phyloP scores from a whole-genome alignment of 805 yeast species.

The Saturnispora bothae region DNA sequence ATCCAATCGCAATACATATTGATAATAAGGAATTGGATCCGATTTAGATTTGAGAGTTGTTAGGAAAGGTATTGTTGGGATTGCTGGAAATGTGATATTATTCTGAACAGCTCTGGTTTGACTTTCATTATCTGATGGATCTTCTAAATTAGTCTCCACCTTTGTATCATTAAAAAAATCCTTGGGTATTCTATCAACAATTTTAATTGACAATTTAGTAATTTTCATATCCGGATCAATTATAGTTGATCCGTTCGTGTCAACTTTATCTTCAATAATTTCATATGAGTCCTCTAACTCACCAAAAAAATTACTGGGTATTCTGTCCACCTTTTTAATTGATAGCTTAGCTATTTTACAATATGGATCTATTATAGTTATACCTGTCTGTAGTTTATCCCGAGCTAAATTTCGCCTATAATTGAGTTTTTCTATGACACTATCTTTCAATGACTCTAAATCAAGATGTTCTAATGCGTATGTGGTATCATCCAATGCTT shows the following conservation, averaged over 20 bases:
- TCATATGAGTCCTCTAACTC: neutral
- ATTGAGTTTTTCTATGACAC: conserved; percentile 5
- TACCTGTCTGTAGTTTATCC: neutral
- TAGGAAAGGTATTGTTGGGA: conserved; percentile 38
- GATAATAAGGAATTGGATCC: conserved; percentile 24
- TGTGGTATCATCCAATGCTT: conserved; percentile 12
- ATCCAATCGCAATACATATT: conserved; percentile 27
- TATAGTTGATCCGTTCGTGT: neutral
- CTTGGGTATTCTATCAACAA: neutral
- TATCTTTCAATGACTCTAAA: neutral
- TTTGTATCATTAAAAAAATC: neutral
- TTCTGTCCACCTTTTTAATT: conserved; percentile 14
- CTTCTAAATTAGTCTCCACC: neutral
- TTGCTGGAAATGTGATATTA: conserved; percentile 29
- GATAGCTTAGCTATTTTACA: conserved; percentile 2
- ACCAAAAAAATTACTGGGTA: conserved; percentile 15
- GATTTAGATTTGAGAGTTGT: conserved; percentile 26
- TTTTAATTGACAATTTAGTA: neutral
- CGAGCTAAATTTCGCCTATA: conserved; percentile 2
- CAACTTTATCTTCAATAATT: neutral
- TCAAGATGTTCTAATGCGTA: neutral
- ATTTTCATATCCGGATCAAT: neutral
- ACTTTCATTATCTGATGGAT: neutral
- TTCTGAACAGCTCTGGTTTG: neutral
- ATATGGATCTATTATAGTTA: conserved; percentile 1